phyloP scores from a whole-genome alignment of 495 filamentous ascomycete species.

The Tirmania nivea region DNA sequence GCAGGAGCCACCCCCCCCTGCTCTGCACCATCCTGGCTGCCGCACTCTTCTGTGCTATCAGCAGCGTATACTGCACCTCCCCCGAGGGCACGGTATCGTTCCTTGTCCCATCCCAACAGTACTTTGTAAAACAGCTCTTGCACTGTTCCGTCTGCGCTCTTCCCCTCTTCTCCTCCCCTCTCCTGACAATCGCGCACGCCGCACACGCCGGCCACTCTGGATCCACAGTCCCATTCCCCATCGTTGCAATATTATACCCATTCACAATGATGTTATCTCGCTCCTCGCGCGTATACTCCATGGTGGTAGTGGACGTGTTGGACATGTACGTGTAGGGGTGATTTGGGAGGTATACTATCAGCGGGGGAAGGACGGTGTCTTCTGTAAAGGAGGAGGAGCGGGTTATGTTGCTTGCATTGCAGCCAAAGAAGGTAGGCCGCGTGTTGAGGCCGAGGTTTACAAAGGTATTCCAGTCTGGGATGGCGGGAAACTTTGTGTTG shows the following conservation, averaged over 20 bases:
- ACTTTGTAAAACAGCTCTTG: conserved; percentile 47
- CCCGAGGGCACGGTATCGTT: conserved; percentile 22
- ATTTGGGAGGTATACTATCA: conserved; percentile 85
- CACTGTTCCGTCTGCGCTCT: conserved; percentile 38
- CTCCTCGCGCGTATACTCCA: conserved; percentile 35
- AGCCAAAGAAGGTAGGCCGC: conserved; percentile 84
- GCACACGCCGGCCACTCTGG: conserved; percentile 55
- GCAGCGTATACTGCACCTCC: neutral
- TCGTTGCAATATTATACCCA: conserved; percentile 60
- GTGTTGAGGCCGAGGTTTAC: conserved; percentile 68
- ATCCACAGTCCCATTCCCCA: conserved; percentile 57
- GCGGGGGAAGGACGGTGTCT: conserved; percentile 27
- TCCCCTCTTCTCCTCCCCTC: conserved; percentile 46
- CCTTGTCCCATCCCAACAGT: conserved; percentile 71
- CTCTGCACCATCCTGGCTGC: neutral
- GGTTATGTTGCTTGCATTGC: conserved; percentile 47
- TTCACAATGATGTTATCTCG: conserved; percentile 65
- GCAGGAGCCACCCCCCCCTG: neutral
- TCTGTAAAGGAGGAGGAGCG: conserved; percentile 16
- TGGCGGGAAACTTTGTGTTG: conserved; percentile 59
- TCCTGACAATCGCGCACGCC: conserved; percentile 66
- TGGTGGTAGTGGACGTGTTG: conserved; percentile 55
- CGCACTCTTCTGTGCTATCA: neutral
- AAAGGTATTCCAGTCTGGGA: conserved; percentile 73
- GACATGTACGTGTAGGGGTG: conserved; percentile 48